phyloP scores from a whole-genome alignment of 1,284 basidiomycete genomes.

The Meripilus lineatus region DNA sequence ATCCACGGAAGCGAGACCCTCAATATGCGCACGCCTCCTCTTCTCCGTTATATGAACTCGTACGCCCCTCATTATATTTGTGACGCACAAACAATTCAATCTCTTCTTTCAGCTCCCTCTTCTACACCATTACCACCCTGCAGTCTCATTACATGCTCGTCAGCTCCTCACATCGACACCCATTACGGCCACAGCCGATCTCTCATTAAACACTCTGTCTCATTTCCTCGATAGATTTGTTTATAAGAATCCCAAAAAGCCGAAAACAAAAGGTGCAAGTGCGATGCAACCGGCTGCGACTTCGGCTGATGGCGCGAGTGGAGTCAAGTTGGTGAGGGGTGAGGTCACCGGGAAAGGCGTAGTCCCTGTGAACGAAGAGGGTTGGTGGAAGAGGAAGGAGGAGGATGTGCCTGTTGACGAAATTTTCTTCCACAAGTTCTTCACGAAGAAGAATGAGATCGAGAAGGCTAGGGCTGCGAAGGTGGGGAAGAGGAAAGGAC shows the following conservation, averaged over 20 bases:
- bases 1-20: slow-evolving; percentile 89
- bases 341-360: slow-evolving; percentile 38
- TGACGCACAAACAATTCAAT: background rate
- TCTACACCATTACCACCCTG: slow-evolving; percentile 87
- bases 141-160: slow-evolving; percentile 81
- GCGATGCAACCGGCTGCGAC: slow-evolving; percentile 95
- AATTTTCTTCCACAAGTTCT: slow-evolving; percentile 69
- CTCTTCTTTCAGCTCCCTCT: slow-evolving; percentile 58
- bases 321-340: slow-evolving; percentile 73
- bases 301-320: slow-evolving; percentile 50
- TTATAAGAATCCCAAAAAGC: slow-evolving; percentile 95
- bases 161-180: slow-evolving; percentile 73
- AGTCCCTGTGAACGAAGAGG: slow-evolving; percentile 70
- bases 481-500: slow-evolving; percentile 38
- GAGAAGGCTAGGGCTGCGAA: slow-evolving; percentile 46
- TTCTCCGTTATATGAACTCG: slow-evolving; percentile 88
- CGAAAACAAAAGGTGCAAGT: slow-evolving; percentile 69
- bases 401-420: slow-evolving; percentile 87
- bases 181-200: slow-evolving; percentile 81
- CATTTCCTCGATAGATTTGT: slow-evolving; percentile 64
- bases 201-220: slow-evolving; percentile 89
- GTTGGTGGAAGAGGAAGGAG: slow-evolving; percentile 71
- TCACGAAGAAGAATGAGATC: slow-evolving; percentile 56
- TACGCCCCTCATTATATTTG: slow-evolving; percentile 33
- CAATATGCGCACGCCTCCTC: slow-evolving; percentile 80